Conservation (phyloP, 2,329 filamentous ascomycete genomes). For the Aspergillus piperis region DNA sequence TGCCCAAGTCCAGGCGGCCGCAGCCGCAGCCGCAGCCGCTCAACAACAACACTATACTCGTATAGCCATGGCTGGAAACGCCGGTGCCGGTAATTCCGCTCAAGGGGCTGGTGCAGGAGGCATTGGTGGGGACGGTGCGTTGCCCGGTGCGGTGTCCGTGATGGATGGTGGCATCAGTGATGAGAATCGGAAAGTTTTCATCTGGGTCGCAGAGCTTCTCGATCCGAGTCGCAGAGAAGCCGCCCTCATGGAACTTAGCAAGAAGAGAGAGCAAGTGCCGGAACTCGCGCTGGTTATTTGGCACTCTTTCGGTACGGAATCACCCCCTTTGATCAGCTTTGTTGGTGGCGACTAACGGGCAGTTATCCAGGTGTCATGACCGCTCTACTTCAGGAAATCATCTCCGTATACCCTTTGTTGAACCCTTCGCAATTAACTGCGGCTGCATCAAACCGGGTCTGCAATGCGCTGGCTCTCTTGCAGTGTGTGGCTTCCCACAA, state of each 20-base stretch:
- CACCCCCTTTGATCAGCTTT: slow-evolving; percentile 5
- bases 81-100: slow-evolving; percentile 41
- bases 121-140: slow-evolving; percentile 49
- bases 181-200: slow-evolving; percentile 89
- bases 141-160: slow-evolving; percentile 37
- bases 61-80: slow-evolving; percentile 67
- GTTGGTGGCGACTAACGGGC: slow-evolving; percentile 8
- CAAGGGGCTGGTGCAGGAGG: slow-evolving; percentile 44
- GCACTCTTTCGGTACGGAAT: slow-evolving; percentile 87
- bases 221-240: slow-evolving; percentile 85
- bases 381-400: slow-evolving; percentile 94
- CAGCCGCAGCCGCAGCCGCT: slow-evolving; percentile 42
- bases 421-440: slow-evolving; percentile 97
- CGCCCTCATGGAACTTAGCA: slow-evolving; percentile 91
- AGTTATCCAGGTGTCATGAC: slow-evolving; percentile 83
- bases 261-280: slow-evolving; percentile 97
- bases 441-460: slow-evolving; percentile 95
- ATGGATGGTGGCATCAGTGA: slow-evolving; percentile 74
- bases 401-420: slow-evolving; percentile 94
- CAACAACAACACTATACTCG: slow-evolving; percentile 67
- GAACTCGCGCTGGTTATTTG: slow-evolving; percentile 94
- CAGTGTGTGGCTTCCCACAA: slow-evolving; percentile 98
- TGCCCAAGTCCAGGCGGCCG: slow-evolving; percentile 54
- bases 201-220: slow-evolving; percentile 87
- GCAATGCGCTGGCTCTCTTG: slow-evolving; percentile 91